Base-by-base conservation (phyloP, 805 yeast species). In the Starmerella asiatica region DNA sequence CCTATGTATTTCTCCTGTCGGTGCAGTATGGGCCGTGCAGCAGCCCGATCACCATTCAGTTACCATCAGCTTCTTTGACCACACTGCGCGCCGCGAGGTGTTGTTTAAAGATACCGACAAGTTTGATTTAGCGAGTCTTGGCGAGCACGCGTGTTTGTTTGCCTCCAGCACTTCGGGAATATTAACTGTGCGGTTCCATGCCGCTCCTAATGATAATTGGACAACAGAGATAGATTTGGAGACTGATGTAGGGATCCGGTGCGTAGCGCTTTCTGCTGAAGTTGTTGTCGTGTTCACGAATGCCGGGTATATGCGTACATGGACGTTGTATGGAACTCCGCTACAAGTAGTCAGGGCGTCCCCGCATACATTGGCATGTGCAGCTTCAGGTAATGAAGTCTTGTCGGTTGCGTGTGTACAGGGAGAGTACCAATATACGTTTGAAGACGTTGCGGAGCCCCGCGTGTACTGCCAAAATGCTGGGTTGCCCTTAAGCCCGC, bases 11-110 rank as follows among this genome's bases (percentile, higher is more conserved):
- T 82, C 82, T 50, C 65, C 78, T 8, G 62, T 75, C 21, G 98
- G 96, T 0, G 81, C 82, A 55, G 79, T 76, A 0, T 80, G 93
- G 73, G 67, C 84, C 0, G 91, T 82, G 11, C 69, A 71, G 38
- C 74, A 68, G 45, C 65, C 64, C 21, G 63, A 61, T 2, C 70
- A 74, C 48, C 71, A 75, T 43, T 75, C 86, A 29, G 67, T 88
- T n/a, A 86, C 94, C 0, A 83, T 86, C 2, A 73, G 83, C 12
- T 88, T 91, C 54, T 84, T 83, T 53, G 96, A 88, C 56, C 66
- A 79, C 38, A 74, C 83, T 0, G 53, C 68, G 11, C 79, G 77
- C 54, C 72, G 76, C 42, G 94, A 84, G 51, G 83, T 83, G 52
- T 88, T 84, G 59, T 86, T 88, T 60, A 77, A 76, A 35, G 97